phyloP scores from a whole-genome alignment of 2,329 filamentous ascomycete genomes.

The Colletotrichum abscissum region DNA sequence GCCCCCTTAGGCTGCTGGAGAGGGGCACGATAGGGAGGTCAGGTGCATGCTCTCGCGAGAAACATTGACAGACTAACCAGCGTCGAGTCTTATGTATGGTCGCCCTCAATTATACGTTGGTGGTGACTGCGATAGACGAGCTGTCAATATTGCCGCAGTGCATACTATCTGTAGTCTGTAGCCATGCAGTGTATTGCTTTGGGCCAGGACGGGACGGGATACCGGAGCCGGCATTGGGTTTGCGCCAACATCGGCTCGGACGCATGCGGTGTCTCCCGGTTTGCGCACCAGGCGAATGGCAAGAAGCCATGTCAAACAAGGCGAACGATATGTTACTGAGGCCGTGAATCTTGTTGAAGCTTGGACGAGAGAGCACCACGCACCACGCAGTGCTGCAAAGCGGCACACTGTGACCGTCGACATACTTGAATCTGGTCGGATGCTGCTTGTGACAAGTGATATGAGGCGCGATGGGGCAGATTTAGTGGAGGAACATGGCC shows the following conservation, averaged over 20 bases:
- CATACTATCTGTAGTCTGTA: neutral
- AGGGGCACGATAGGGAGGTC: no score
- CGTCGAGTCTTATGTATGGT: neutral
- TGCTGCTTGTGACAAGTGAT: neutral
- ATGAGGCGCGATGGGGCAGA: neutral
- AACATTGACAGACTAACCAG: no score
- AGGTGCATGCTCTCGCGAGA: no score
- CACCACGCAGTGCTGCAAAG: slow-evolving; percentile 7
- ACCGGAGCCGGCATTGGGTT: neutral
- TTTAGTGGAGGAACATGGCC: neutral
- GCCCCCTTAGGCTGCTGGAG: no score
- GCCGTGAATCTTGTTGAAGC: slow-evolving; percentile 7
- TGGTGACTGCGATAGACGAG: neutral
- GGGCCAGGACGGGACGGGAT: neutral
- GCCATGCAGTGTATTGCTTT: neutral
- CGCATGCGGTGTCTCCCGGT: neutral
- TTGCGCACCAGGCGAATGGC: neutral
- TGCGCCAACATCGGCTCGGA: neutral
- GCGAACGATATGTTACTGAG: slow-evolving; percentile 18
- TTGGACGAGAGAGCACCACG: neutral
- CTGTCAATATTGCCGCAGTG: slow-evolving; percentile 16
- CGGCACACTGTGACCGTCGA: neutral
- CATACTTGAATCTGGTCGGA: neutral
- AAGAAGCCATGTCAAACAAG: slow-evolving; percentile 8
- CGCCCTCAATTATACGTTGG: neutral